These are phyloP conservation scores for Amorphotheca resinae DNA, from an alignment of 495 filamentous ascomycete species.

Conservation along the genomic window DNA sequence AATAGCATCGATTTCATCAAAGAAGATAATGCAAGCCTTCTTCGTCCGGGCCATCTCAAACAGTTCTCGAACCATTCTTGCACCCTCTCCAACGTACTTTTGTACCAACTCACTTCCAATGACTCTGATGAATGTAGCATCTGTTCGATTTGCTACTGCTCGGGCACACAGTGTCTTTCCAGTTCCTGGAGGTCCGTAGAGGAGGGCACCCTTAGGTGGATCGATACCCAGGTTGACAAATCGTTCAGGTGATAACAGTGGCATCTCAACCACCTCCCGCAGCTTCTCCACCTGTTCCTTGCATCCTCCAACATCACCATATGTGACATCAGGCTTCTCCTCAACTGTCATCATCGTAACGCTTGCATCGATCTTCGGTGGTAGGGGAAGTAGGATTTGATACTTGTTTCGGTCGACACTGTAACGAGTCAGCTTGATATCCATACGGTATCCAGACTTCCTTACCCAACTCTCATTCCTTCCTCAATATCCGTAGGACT, in stretches of 20 bases:
- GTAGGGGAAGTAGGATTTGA: constrained; percentile 93
- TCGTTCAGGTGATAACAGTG: constrained; percentile 85
- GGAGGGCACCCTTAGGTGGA: constrained; percentile 90
- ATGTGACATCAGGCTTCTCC: constrained; percentile 98
- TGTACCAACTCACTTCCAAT: constrained; percentile 96
- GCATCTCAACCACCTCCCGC: constrained; percentile 97
- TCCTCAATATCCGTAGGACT: constrained; percentile 98
- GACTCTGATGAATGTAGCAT: constrained; percentile 96
- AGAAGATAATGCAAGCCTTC: constrained; percentile 99
- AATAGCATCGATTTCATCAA: constrained; percentile 97
- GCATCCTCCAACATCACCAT: constrained; percentile 96
- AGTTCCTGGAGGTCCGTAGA: constrained; percentile 94
- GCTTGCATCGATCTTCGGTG: constrained; percentile 96
- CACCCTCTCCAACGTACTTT: constrained; percentile 97
- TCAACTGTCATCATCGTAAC: constrained; percentile 99
- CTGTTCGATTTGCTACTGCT: constrained; percentile 93
- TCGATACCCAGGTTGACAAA: constrained; percentile 98
- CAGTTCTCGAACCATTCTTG: constrained; percentile 93
- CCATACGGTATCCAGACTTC: constrained; percentile 14
- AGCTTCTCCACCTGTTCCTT: constrained; percentile 99
- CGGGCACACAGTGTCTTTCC: constrained; percentile 96
- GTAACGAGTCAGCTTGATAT: constrained; percentile 3
- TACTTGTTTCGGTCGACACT: constrained; percentile 98
- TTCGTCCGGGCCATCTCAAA: constrained; percentile 99
- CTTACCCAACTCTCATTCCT: constrained; percentile 87